Percentiles rank a stretch among this genome's conserved stretches.
These are phyloP conservation scores for Globisporangium megalacanthum DNA, from an alignment of 352 stramenopile species.

Conservation along the genomic window DNA sequence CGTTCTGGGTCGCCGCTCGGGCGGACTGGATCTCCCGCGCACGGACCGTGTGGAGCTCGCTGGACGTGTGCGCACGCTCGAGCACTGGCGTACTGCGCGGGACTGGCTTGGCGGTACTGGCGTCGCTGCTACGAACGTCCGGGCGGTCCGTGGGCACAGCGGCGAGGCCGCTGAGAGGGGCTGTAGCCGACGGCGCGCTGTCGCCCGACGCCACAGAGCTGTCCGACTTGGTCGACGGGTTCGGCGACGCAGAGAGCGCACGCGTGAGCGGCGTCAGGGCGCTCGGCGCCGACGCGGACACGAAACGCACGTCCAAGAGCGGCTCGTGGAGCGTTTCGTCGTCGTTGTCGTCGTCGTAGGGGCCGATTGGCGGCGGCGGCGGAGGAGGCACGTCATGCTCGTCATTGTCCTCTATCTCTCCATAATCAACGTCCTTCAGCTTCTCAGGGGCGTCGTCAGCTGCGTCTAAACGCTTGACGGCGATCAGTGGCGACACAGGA, in stretches of 20 bases:
- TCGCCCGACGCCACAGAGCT: slow-evolving; percentile 37
- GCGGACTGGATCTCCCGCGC: slow-evolving; percentile 41
- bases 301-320: slow-evolving; percentile 11
- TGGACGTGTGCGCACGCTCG: slow-evolving; percentile 66
- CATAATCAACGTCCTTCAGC: neutral
- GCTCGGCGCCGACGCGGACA: slow-evolving; percentile 26
- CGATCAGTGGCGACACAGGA: slow-evolving; percentile 7
- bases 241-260: slow-evolving; percentile 23
- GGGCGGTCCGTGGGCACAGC: slow-evolving; percentile 30
- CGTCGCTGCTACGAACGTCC: slow-evolving; percentile 9
- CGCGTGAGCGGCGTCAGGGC: slow-evolving; percentile 28
- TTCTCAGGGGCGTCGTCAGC: too few species aligned
- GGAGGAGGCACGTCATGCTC: slow-evolving; percentile 1
- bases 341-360: neutral
- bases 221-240: slow-evolving; percentile 22
- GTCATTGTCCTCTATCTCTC: neutral
- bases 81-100: slow-evolving; percentile 38
- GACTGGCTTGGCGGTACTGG: slow-evolving; percentile 2
- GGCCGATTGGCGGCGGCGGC: neutral
- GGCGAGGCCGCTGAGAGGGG: slow-evolving; percentile 20
- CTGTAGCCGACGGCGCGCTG: slow-evolving; percentile 36
- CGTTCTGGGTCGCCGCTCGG: slow-evolving; percentile 32
- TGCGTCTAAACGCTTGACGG: slow-evolving; percentile 7
- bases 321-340: slow-evolving; percentile 1
- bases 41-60: slow-evolving; percentile 59